Percentiles rank a stretch among this genome's conserved stretches.
phyloP scores from a whole-genome alignment of 2,329 filamentous ascomycete genomes.

The Fonsecaea multimorphosa region DNA sequence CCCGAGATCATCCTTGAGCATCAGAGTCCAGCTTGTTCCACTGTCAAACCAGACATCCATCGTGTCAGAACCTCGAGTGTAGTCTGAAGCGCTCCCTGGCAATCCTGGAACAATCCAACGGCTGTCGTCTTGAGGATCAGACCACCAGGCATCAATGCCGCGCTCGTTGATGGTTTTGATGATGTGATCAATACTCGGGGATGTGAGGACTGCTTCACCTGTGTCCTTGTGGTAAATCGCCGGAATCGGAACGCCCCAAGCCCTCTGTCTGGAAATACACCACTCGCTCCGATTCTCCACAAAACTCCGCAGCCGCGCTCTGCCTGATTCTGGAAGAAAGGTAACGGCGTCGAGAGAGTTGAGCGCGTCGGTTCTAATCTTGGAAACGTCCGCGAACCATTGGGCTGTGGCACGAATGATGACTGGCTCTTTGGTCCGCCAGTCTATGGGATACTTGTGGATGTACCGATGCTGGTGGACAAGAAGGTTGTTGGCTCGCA shows the following conservation, averaged over 20 bases:
- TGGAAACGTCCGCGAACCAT: slow-evolving; percentile 93
- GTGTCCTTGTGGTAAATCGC: slow-evolving; percentile 75
- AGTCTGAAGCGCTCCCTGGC: slow-evolving; percentile 50
- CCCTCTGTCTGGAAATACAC: slow-evolving; percentile 95
- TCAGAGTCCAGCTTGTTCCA: slow-evolving; percentile 83
- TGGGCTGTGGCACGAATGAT: slow-evolving; percentile 92
- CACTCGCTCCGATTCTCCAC: slow-evolving; percentile 88
- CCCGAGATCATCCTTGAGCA: slow-evolving; percentile 42
- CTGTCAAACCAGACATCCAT: slow-evolving; percentile 99
- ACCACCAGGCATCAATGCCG: slow-evolving; percentile 94
- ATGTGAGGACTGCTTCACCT: slow-evolving; percentile 78
- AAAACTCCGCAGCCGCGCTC: slow-evolving; percentile 79
- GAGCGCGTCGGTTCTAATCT: slow-evolving; percentile 77
- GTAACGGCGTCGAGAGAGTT: slow-evolving; percentile 71
- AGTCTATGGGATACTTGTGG: slow-evolving; percentile 98
- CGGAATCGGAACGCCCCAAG: slow-evolving; percentile 96
- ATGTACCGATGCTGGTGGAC: slow-evolving; percentile 72
- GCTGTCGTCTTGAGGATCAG: slow-evolving; percentile 74
- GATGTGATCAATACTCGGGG: slow-evolving; percentile 81
- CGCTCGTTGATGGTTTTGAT: slow-evolving; percentile 76
- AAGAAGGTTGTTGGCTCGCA: slow-evolving; percentile 66
- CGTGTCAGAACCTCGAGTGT: slow-evolving; percentile 79
- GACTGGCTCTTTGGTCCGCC: slow-evolving; percentile 91
- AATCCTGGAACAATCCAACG: slow-evolving; percentile 77
- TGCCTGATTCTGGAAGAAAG: slow-evolving; percentile 79